A percentile compares a stretch with the other conserved stretches of the same genome.
These are phyloP conservation scores for Talaromyces wortmannii DNA, from an alignment of 495 filamentous ascomycete genomes.

Conservation along the genomic window DNA sequence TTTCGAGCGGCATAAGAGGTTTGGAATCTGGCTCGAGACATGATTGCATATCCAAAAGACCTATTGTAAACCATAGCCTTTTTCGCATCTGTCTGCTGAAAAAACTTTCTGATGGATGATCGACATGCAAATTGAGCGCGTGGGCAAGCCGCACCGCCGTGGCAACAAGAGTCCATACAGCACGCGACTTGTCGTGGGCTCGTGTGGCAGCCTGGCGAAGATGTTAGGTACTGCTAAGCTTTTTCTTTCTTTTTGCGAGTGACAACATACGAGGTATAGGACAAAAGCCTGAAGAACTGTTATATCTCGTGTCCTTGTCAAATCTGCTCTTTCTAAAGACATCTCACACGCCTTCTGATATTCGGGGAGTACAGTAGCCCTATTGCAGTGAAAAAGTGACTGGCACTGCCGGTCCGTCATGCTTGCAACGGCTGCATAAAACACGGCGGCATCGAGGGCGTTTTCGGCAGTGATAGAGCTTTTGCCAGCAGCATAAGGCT, in stretches of 20 bases:
- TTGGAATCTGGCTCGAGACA: slow-evolving; percentile 28
- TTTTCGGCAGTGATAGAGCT: slow-evolving; percentile 25
- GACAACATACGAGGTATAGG: slow-evolving; percentile 36
- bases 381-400: slow-evolving; percentile 30
- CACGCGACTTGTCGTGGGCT: slow-evolving; percentile 29
- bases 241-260: neutral
- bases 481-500: slow-evolving; percentile 25
- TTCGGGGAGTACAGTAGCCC: slow-evolving; percentile 24
- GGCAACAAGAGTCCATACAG: slow-evolving; percentile 53
- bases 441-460: slow-evolving; percentile 42
- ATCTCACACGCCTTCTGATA: slow-evolving; percentile 44
- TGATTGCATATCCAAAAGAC: slow-evolving; percentile 26
- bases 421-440: slow-evolving; percentile 42
- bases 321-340: slow-evolving; percentile 42
- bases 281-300: slow-evolving; percentile 52
- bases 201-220: slow-evolving; percentile 33
- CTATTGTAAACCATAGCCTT: slow-evolving; percentile 29
- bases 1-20: slow-evolving; percentile 29
- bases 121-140: slow-evolving; percentile 54
- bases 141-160: slow-evolving; percentile 63
- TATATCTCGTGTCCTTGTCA: slow-evolving; percentile 46
- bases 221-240: slow-evolving; percentile 19
- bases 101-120: slow-evolving; percentile 19
- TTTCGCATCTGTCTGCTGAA: slow-evolving; percentile 30
- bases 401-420: slow-evolving; percentile 34